Conservation (phyloP, 352 stramenopile genomes). For the Pythium brachiatum region DNA sequence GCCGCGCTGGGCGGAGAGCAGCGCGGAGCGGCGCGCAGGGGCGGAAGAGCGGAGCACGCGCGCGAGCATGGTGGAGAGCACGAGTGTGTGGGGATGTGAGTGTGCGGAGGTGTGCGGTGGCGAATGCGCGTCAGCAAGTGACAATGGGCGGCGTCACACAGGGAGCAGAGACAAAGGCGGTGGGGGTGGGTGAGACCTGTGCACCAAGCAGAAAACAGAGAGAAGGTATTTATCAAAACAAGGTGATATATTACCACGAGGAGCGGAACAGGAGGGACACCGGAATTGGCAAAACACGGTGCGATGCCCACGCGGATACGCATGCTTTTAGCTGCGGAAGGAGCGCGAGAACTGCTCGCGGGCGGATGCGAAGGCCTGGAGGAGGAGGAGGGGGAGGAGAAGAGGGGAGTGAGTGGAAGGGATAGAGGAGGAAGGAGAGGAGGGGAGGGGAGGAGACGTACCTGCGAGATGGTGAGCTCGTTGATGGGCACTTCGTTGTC, state of each 20-base stretch:
- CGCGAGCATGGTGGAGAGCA: conserved; percentile 48
- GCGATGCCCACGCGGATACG: neutral
- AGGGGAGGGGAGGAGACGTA: conserved; percentile 12
- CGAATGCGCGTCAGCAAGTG: conserved; percentile 22
- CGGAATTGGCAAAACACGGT: conserved; percentile 20
- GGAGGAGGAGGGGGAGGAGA: neutral
- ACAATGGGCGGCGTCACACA: neutral
- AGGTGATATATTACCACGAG: conserved; percentile 27
- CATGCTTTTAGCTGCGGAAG: conserved; percentile 66
- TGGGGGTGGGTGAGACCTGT: neutral
- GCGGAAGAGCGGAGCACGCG: conserved; percentile 49
- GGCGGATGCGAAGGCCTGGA: conserved; percentile 75
- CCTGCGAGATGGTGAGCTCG: conserved; percentile 86
- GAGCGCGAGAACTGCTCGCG: conserved; percentile 87
- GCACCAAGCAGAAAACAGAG: conserved; percentile 28
- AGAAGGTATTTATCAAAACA: conserved; percentile 25
- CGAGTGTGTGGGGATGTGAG: neutral
- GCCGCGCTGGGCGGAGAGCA: conserved; percentile 33
- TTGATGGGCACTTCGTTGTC: conserved; percentile 86
- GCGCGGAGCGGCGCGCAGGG: conserved; percentile 33
- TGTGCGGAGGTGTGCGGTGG: conserved; percentile 2
- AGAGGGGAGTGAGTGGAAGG: neutral
- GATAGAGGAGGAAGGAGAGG: neutral
- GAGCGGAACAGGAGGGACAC: conserved; percentile 2
- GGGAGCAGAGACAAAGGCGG: conserved; percentile 4